phyloP scores from a whole-genome alignment of 2,329 filamentous ascomycete genomes.

The Orbilia quercus region DNA sequence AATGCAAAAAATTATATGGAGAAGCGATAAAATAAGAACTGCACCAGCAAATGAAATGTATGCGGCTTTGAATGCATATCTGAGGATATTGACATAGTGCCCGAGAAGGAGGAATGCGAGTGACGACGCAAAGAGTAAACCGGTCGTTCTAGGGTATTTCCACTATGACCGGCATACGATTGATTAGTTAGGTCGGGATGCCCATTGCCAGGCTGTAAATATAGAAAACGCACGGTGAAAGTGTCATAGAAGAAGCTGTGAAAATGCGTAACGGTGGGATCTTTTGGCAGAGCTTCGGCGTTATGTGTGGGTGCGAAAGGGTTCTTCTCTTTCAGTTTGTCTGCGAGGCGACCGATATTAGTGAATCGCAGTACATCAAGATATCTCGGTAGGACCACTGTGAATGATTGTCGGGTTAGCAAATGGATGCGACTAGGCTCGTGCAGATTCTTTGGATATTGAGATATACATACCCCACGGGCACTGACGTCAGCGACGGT shows the following conservation, averaged over 20 bases:
- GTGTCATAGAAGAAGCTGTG: slow-evolving; percentile 77
- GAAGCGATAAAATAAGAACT: slow-evolving; percentile 4
- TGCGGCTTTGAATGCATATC: slow-evolving; percentile 74
- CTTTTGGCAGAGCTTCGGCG: slow-evolving; percentile 12
- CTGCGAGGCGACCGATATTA: slow-evolving; percentile 1
- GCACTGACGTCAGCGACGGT: slow-evolving; percentile 34
- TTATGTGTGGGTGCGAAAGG: slow-evolving; percentile 25
- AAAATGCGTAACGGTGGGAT: slow-evolving; percentile 66
- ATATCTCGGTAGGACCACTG: not conserved
- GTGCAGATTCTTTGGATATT: not conserved
- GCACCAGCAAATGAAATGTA: slow-evolving; percentile 63
- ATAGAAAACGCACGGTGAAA: slow-evolving; percentile 75
- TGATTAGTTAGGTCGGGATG: not conserved
- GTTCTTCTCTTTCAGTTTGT: slow-evolving; percentile 36
- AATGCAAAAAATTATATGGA: not conserved
- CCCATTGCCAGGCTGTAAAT: no score
- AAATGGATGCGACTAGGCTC: not conserved
- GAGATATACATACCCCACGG: slow-evolving; percentile 45
- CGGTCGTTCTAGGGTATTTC: slow-evolving; percentile 69
- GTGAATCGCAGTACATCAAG: no score
- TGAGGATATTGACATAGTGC: slow-evolving; percentile 74
- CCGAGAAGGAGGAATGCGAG: slow-evolving; percentile 71
- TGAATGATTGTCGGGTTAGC: not conserved
- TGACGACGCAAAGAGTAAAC: slow-evolving; percentile 72
- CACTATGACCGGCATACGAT: slow-evolving; percentile 60